These are phyloP conservation scores for Nannochloropsis salina DNA, from an alignment of 108 stramenopile genomes.

Conservation along the genomic window DNA sequence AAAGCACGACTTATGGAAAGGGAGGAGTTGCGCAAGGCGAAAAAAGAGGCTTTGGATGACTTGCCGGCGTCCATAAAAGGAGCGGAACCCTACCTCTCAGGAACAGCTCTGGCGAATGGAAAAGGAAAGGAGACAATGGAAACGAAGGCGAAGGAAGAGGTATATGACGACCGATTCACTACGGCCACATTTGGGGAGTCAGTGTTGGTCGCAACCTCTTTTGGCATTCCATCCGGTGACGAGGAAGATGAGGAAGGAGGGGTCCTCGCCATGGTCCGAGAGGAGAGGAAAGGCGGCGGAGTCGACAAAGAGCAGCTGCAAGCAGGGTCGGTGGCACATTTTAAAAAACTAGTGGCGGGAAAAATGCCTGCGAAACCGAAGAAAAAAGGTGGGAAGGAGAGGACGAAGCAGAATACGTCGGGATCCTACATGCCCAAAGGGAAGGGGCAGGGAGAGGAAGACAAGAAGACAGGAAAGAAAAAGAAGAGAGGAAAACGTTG, in stretches of 20 bases:
- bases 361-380: conserved; percentile 45
- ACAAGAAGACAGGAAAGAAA: background rate
- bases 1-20: conserved; percentile 47
- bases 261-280: background rate
- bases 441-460: conserved; percentile 21
- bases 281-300: background rate
- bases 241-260: conserved; percentile 34
- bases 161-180: background rate
- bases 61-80: conserved; percentile 28
- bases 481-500: background rate
- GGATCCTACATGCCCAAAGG: background rate
- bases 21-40: conserved; percentile 35
- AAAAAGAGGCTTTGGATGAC: conserved; percentile 26
- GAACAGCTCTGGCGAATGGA: background rate
- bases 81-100: conserved; percentile 23
- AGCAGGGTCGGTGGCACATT: conserved; percentile 33
- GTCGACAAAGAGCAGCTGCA: conserved; percentile 28
- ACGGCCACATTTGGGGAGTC: conserved; percentile 42
- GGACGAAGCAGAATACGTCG: conserved; percentile 3
- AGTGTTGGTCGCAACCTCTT: conserved; percentile 37
- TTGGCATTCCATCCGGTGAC: conserved; percentile 36
- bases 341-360: conserved; percentile 34
- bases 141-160: background rate
- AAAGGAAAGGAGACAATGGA: background rate
- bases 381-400: conserved; percentile 25